Base-by-base conservation (phyloP, 2,329 filamentous ascomycete species). In the Botryotinia convoluta region DNA sequence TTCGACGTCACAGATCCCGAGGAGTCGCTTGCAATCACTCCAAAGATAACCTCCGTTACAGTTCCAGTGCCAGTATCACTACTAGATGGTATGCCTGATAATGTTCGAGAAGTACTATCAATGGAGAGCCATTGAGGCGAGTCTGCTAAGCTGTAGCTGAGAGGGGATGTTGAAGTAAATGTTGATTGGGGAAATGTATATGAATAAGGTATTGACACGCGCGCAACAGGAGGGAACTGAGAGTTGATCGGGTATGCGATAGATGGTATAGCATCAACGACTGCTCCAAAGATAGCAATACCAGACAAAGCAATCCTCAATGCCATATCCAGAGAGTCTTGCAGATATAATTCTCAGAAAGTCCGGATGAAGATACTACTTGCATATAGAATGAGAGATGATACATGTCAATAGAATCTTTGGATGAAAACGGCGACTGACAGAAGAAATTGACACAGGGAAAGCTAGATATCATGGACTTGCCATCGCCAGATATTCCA, bases 171-270 rank as follows among this genome's bases (percentile, higher is more conserved):
- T 26, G 92, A 91, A 22, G 86, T 85, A 82, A 97, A 97, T 0
- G 94, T 97, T 57, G 90, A 89, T 26, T 86, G 82, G 16, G 92
- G 91, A 78, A 97, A 92, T 44, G 88, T 85, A 79, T 95, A 94
- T 16, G 85, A 87, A 82, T 93, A 96, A 3, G 86, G 85, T 77
- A 91, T 80, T 59, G 87, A 88, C 74, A 92, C 85, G 76, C 92
- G 88, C 32, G 93, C 94, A 71, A 95, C 91, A 5, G 92, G 91
- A 45, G 94, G 94, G 1, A 97, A 87, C 81, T 97, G 94, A 3
- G 93, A 90, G 82, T 96, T 97, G 81, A 97, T 86, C 0, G 94
- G 94, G 77, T 95, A 95, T 64, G 85, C 84, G 67, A 85, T 79
- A 73, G 76, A 79, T 76, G 83, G 81, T 73, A 79, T 79, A 64